Evolutionary conservation across 1,284 basidiomycete genomes (phyloP).

Genomic region (Hypsizygus ulmarius): DNA sequence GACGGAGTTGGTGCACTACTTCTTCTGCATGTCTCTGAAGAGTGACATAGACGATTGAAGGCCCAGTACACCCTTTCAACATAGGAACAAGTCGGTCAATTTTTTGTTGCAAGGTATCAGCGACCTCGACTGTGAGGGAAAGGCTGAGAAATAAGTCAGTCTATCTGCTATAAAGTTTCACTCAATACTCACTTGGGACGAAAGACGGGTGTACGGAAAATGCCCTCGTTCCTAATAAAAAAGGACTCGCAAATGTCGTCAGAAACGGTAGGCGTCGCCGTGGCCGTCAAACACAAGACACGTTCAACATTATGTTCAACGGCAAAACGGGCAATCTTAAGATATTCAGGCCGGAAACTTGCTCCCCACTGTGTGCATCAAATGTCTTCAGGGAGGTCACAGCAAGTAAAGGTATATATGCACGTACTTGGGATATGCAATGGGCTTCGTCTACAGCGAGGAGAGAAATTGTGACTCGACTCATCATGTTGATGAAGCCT

Average conservation of each 20-base stretch:
- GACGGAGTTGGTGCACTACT: conserved; percentile 3
- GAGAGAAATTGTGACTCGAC: conserved; percentile 53
- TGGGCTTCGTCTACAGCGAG: conserved; percentile 75
- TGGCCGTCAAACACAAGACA: conserved; percentile 17
- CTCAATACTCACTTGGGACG: conserved; percentile 14
- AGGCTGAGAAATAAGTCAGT: conserved; percentile 7
- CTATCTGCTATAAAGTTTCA: background rate
- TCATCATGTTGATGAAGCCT: conserved; percentile 36
- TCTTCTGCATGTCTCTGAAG: conserved; percentile 16
- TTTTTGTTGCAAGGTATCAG: conserved; percentile 11
- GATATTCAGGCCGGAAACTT: conserved; percentile 17
- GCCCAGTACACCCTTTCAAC: conserved; percentile 9
- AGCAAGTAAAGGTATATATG: background rate
- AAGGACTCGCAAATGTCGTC: conserved; percentile 14
- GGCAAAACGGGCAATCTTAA: conserved; percentile 19
- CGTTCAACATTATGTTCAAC: conserved; percentile 14
- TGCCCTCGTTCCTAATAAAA: conserved; percentile 10
- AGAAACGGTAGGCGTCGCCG: conserved; percentile 13
- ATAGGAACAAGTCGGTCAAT: conserved; percentile 13
- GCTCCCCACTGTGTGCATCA: conserved; percentile 13
- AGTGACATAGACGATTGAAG: conserved; percentile 18
- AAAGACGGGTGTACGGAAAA: conserved; percentile 15
- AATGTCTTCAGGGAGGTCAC: background rate
- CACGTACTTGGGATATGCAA: conserved; percentile 46
- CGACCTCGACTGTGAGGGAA: conserved; percentile 11